phyloP scores from a whole-genome alignment of 78 protist genomes.

The Cavenderia fasciculata region DNA sequence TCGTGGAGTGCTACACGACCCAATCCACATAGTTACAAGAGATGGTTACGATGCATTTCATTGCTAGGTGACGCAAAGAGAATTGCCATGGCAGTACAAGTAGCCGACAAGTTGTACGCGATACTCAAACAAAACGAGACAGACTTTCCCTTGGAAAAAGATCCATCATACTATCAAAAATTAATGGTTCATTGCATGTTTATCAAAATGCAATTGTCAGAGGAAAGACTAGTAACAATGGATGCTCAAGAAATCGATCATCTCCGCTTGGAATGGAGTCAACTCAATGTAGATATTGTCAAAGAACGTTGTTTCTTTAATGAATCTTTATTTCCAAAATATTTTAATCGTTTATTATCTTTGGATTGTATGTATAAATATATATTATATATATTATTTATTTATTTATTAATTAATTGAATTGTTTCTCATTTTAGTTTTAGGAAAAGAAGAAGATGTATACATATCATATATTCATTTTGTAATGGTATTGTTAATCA shows the following conservation, averaged over 20 bases:
- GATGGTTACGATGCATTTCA: not conserved
- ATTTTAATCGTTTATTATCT: not conserved
- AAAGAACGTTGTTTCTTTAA: not conserved
- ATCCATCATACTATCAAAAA: constrained; percentile 15
- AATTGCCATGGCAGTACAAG: not conserved
- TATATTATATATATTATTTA: not conserved
- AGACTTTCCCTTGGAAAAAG: not conserved
- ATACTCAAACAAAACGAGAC: not conserved
- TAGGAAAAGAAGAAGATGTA: not conserved
- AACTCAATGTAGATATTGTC: not conserved
- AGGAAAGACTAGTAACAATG: not conserved
- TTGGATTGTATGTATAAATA: not conserved
- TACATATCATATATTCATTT: constrained; percentile 7
- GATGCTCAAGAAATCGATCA: too few relatives aligned
- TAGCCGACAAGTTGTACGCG: not conserved
- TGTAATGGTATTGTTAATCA: not conserved
- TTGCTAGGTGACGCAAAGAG: not conserved
- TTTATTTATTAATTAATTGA: not conserved
- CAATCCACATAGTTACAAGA: too few relatives aligned
- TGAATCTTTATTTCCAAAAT: constrained; percentile 9
- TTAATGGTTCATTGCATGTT: not conserved
- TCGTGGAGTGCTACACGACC: not conserved
- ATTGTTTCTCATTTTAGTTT: too few relatives aligned
- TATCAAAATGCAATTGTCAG: not conserved
- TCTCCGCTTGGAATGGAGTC: too few relatives aligned